These are phyloP conservation scores for Candida rishiriensis DNA, from an alignment of 805 yeast species.

Conservation along the genomic window DNA sequence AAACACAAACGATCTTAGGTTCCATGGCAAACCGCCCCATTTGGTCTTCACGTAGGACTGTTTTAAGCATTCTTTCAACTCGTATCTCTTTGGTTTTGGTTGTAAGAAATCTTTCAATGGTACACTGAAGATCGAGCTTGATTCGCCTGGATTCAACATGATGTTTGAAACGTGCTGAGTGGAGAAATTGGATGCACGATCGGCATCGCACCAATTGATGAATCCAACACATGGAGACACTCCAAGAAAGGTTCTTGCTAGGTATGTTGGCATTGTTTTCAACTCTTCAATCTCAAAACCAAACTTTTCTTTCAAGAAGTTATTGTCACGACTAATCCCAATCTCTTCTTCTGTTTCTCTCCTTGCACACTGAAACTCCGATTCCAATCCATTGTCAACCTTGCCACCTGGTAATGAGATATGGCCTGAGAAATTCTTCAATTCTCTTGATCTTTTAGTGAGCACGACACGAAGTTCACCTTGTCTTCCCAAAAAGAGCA, in stretches of 20 bases:
- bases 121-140: slow-evolving; percentile 63
- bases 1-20: slow-evolving; percentile 56
- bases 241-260: slow-evolving; percentile 76
- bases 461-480: slow-evolving; percentile 77
- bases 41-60: slow-evolving; percentile 34
- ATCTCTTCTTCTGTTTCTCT: slow-evolving; percentile 88
- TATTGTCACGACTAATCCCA: slow-evolving; percentile 56
- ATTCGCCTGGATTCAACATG: slow-evolving; percentile 70
- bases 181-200: slow-evolving; percentile 21
- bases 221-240: slow-evolving; percentile 80
- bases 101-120: slow-evolving; percentile 58
- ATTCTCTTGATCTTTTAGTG: slow-evolving; percentile 68
- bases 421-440: slow-evolving; percentile 81
- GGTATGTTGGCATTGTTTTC: slow-evolving; percentile 66
- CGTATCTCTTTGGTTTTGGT: slow-evolving; percentile 26
- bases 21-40: slow-evolving; percentile 77
- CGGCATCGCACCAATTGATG: slow-evolving; percentile 38
- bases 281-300: slow-evolving; percentile 61
- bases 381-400: slow-evolving; percentile 64
- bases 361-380: slow-evolving; percentile 69
- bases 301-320: slow-evolving; percentile 34
- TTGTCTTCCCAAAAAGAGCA: slow-evolving; percentile 64
- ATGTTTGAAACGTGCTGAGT: slow-evolving; percentile 32
- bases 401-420: slow-evolving; percentile 93
- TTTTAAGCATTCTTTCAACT: slow-evolving; percentile 30